Base-by-base conservation (phyloP, 2,329 filamentous ascomycete species). In the Paracoccidioides brasiliensis region DNA sequence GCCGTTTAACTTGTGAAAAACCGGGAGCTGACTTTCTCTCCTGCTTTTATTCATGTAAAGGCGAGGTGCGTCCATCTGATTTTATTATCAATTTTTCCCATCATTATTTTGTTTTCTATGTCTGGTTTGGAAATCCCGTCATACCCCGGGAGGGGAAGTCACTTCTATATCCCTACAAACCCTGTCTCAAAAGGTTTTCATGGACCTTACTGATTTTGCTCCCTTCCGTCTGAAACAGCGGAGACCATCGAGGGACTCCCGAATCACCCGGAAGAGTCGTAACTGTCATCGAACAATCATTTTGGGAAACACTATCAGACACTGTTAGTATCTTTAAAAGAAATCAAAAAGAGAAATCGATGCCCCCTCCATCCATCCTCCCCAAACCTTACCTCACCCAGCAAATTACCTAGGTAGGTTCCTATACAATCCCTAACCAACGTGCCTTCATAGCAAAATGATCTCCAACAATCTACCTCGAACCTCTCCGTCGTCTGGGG, bases 241-340 rank as follows among this genome's bases (percentile, higher is more conserved):
- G 95, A 72, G 93, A 98, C 73, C 93, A 98, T 70, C 84, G 93
- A 63, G 93, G 93, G 55, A 97, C 93, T 0, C 89, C 89, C 53
- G 81, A 86, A 64, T 81, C 84, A 1, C 93, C 93, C 0, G 93
- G 93, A 1, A 84, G 93, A 56, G 93, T 98, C 55, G 91, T 91
- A 43, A 98, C 93, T 2, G 80, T 98, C 22, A 95, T 98, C 60
- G 85, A 90, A 66, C 83, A 83, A 55, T 78, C 81, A 3, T 88
- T 89, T 70, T 97, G 90, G 90, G 80, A 86, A 60, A 84, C 81
- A 37, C 44, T 57, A 5, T 56, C 56, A 15, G 55, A 59, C 35
- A 45, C 56, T 22, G 46, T 55, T 44, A 60, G 54, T 41, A 41
- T 22, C 45, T 33, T n/a, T 53, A 14, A 30, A 45, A 32, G 9